Percentiles rank a stretch among this genome's conserved stretches.
Conservation (phyloP, 371 early-diverging fungal genomes). For the Blastocladiella emersonii region DNA sequence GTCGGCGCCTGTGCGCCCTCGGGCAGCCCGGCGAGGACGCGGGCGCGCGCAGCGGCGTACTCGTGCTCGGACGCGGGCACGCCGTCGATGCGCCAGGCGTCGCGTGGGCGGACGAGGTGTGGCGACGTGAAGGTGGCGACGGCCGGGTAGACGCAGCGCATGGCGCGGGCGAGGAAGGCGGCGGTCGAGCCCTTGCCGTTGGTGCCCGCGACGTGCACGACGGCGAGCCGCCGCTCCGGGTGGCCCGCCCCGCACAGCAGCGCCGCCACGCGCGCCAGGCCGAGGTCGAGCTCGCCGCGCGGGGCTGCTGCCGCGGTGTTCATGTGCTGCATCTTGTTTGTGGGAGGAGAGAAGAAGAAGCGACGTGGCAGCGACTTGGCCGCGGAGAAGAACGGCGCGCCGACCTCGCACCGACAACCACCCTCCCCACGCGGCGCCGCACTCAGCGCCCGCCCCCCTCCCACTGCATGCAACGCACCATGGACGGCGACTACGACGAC, state of each 20-base stretch:
- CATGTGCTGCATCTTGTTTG: too few species aligned
- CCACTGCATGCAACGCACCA: too few species aligned
- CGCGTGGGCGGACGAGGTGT: constrained; percentile 50
- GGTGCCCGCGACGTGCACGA: constrained; percentile 68
- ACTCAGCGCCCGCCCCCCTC: too few species aligned
- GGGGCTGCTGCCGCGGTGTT: too few species aligned
- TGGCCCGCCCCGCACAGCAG: neutral
- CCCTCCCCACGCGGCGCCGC: too few species aligned
- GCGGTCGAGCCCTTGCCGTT: constrained; percentile 71
- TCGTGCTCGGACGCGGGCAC: constrained; percentile 19
- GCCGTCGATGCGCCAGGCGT: constrained; percentile 46
- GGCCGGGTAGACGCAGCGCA: neutral
- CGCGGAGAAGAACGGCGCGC: too few species aligned
- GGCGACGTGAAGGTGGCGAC: constrained; percentile 62
- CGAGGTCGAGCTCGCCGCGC: constrained; percentile 1
- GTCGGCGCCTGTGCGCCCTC: constrained; percentile 8
- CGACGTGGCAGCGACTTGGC: too few species aligned
- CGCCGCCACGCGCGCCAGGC: neutral
- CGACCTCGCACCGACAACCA: too few species aligned
- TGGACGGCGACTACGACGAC: too few species aligned
- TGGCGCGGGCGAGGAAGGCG: constrained; percentile 21
- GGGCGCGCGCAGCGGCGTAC: constrained; percentile 25
- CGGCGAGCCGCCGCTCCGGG: constrained; percentile 9
- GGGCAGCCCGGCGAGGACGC: constrained; percentile 12
- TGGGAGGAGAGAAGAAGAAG: too few species aligned